Percentiles rank a stretch among this genome's conserved stretches.
Conservation (phyloP, 1,284 basidiomycete genomes). For the Tausonia pullulans region DNA sequence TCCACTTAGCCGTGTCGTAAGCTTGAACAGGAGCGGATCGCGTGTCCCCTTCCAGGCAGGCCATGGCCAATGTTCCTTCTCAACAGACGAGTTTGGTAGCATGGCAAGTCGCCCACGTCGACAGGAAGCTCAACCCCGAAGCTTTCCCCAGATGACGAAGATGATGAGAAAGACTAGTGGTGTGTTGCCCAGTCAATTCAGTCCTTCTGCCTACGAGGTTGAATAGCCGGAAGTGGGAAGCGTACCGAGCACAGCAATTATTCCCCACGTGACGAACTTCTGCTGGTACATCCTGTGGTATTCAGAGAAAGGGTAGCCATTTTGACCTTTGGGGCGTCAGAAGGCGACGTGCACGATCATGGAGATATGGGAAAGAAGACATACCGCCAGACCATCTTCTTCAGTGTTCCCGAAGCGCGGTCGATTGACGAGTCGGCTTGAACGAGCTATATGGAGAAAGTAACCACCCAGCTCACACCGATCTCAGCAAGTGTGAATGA, state of each 20-base stretch:
- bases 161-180: slow-evolving; percentile 31
- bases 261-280: slow-evolving; percentile 34
- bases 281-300: slow-evolving; percentile 36
- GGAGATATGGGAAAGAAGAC: slow-evolving; percentile 20
- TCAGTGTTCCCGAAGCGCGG: slow-evolving; percentile 45
- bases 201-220: not conserved
- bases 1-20: too few species aligned
- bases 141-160: slow-evolving; percentile 36
- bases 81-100: too few species aligned
- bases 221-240: not conserved
- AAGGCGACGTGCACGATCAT: not conserved
- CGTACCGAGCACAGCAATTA: slow-evolving; percentile 31
- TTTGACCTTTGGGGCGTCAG: slow-evolving; percentile 10
- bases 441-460: slow-evolving; percentile 33
- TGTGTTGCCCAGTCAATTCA: not conserved
- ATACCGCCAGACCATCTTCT: slow-evolving; percentile 50
- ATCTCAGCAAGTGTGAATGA: too few species aligned
- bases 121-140: slow-evolving; percentile 17
- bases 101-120: not conserved
- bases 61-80: too few species aligned
- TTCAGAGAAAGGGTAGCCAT: slow-evolving; percentile 13
- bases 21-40: too few species aligned
- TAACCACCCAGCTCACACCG: too few species aligned
- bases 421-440: slow-evolving; percentile 48
- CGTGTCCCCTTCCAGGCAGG: too few species aligned